Conservation (phyloP, 2,329 filamentous ascomycete genomes). For the Nemania diffusa region DNA sequence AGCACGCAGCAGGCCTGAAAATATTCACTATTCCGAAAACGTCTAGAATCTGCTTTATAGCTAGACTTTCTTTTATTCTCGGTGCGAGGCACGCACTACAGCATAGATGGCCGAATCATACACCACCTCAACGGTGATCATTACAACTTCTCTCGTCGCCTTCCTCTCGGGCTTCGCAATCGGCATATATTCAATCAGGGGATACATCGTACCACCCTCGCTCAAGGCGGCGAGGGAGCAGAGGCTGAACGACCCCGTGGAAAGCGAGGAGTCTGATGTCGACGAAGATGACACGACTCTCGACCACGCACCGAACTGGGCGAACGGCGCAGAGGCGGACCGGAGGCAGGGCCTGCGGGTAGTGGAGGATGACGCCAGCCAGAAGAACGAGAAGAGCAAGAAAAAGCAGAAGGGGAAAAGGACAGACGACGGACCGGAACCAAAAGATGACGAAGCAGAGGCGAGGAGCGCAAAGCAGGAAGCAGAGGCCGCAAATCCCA, state of each 20-base stretch:
- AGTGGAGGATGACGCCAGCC: constrained; percentile 28
- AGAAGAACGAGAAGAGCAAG: constrained; percentile 33
- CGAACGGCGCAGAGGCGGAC: constrained; percentile 70
- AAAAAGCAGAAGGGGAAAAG: constrained; percentile 51
- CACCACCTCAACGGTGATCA: constrained; percentile 61
- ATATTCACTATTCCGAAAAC: too few relatives aligned
- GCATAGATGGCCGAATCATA: constrained; percentile 23
- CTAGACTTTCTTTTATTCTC: too few relatives aligned
- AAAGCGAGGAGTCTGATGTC: constrained; percentile 76
- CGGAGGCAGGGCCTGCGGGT: constrained; percentile 64
- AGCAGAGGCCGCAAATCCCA: constrained; percentile 30
- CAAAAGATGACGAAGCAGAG: constrained; percentile 1
- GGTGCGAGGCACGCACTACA: too few relatives aligned
- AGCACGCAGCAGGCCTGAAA: too few relatives aligned
- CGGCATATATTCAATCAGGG: constrained; percentile 75
- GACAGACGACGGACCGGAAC: constrained; percentile 27
- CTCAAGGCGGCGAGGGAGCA: constrained; percentile 67
- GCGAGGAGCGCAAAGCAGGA: constrained; percentile 25
- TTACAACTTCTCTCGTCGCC: constrained; percentile 77
- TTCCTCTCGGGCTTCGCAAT: constrained; percentile 83
- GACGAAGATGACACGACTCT: constrained; percentile 68
- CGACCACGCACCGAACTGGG: constrained; percentile 75
- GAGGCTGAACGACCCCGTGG: constrained; percentile 68
- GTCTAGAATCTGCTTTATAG: too few relatives aligned
- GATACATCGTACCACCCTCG: constrained; percentile 67